Percentiles rank a stretch among this genome's conserved stretches.
These are phyloP conservation scores for Berkeleyomyces rouxiae DNA, from an alignment of 2,329 filamentous ascomycete species.

Conservation along the genomic window DNA sequence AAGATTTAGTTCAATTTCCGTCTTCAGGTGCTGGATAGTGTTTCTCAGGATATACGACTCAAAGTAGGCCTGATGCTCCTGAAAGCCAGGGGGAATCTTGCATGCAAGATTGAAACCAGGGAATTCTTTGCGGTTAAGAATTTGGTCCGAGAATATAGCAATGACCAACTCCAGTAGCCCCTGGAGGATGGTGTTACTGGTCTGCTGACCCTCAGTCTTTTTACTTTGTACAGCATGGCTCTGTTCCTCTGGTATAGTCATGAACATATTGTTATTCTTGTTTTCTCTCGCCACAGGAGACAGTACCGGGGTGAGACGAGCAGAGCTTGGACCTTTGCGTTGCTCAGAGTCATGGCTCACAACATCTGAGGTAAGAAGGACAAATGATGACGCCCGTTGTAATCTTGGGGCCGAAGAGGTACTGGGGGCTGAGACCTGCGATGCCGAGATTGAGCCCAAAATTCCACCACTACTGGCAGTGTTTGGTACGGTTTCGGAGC, in stretches of 20 bases:
- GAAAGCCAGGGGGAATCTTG: slow-evolving; percentile 80
- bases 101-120: slow-evolving; percentile 69
- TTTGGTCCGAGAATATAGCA: slow-evolving; percentile 68
- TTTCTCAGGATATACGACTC: slow-evolving; percentile 75
- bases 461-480: neutral
- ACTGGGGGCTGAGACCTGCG: neutral
- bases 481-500: slow-evolving; percentile 29
- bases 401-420: slow-evolving; percentile 33
- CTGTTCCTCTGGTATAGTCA: neutral
- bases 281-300: slow-evolving; percentile 21
- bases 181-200: slow-evolving; percentile 57
- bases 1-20: slow-evolving; percentile 53
- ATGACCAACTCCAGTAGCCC: slow-evolving; percentile 62
- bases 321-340: slow-evolving; percentile 31
- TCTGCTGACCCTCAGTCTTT: slow-evolving; percentile 32
- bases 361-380: slow-evolving; percentile 56
- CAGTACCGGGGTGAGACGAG: slow-evolving; percentile 46
- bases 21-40: slow-evolving; percentile 54
- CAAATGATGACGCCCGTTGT: slow-evolving; percentile 75
- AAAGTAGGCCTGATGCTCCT: slow-evolving; percentile 90
- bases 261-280: neutral
- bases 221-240: neutral
- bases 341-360: neutral
- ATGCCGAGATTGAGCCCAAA: neutral
- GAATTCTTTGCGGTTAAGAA: slow-evolving; percentile 79